phyloP scores from a whole-genome alignment of 1,284 basidiomycete species.

The Coniophora puteana region DNA sequence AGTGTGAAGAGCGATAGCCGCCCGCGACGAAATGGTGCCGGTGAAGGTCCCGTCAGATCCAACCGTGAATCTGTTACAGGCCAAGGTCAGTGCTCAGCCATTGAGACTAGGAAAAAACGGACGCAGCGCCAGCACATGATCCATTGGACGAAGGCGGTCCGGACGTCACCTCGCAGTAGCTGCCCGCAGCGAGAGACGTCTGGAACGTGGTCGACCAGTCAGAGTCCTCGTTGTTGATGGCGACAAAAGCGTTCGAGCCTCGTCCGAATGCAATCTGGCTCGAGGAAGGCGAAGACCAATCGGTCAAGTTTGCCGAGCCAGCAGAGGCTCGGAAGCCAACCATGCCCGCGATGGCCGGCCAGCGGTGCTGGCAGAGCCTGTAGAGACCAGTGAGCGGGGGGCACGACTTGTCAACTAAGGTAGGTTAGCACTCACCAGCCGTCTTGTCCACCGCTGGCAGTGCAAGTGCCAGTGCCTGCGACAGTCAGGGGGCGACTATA shows the following conservation, averaged over 20 bases:
- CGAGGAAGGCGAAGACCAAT: conserved; percentile 23
- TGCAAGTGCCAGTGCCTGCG: conserved; percentile 50
- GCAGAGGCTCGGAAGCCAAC: conserved; percentile 33
- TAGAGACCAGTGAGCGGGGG: conserved; percentile 15
- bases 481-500: conserved; percentile 2
- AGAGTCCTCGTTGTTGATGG: conserved; percentile 30
- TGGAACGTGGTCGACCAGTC: conserved; percentile 27
- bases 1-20: conserved; percentile 58
- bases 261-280: conserved; percentile 34
- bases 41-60: conserved; percentile 45
- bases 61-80: conserved; percentile 41
- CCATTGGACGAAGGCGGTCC: conserved; percentile 36
- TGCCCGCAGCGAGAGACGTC: conserved; percentile 53
- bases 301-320: conserved; percentile 20
- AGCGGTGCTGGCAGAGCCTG: conserved; percentile 32
- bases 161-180: conserved; percentile 62
- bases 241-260: conserved; percentile 29
- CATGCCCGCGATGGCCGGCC: conserved; percentile 31
- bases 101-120: conserved; percentile 17
- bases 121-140: conserved; percentile 49
- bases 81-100: neutral
- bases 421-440: conserved; percentile 55
- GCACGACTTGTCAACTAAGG: conserved; percentile 9
- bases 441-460: conserved; percentile 43
- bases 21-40: conserved; percentile 48